Conservation (phyloP, 768 basidiomycete species). For the Clitopilus passeckerianus region DNA sequence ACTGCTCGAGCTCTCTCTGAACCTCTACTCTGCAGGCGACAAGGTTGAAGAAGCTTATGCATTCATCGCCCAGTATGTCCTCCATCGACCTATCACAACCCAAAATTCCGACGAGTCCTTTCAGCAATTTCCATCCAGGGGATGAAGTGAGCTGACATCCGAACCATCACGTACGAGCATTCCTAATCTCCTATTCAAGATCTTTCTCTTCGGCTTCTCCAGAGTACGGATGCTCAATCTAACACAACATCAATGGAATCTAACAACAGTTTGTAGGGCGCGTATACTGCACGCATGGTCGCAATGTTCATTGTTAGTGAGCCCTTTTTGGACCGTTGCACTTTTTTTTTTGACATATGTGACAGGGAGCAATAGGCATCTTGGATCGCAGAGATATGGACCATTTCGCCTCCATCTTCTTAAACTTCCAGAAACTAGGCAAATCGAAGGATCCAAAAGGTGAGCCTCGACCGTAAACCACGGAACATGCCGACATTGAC, state of each 20-base stretch:
- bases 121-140: constrained; percentile 64
- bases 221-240: constrained; percentile 33
- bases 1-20: neutral
- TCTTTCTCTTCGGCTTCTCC: constrained; percentile 77
- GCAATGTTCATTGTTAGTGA: constrained; percentile 70
- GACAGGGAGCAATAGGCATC: constrained; percentile 66
- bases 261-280: constrained; percentile 40
- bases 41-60: constrained; percentile 78
- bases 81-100: neutral
- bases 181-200: constrained; percentile 29
- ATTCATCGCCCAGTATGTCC: constrained; percentile 72
- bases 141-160: constrained; percentile 49
- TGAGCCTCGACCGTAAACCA: constrained; percentile 11
- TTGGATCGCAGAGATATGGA: constrained; percentile 71
- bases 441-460: constrained; percentile 43
- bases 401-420: constrained; percentile 59
- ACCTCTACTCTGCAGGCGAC: constrained; percentile 34
- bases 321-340: constrained; percentile 11
- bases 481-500: no score
- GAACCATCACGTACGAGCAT: neutral
- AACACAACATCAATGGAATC: neutral
- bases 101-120: neutral
- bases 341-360: neutral
- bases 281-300: constrained; percentile 73
- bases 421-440: constrained; percentile 57